These are phyloP conservation scores for Malus sylvestris DNA, from an alignment of 306 rosid genomes.

Conservation along the genomic window DNA sequence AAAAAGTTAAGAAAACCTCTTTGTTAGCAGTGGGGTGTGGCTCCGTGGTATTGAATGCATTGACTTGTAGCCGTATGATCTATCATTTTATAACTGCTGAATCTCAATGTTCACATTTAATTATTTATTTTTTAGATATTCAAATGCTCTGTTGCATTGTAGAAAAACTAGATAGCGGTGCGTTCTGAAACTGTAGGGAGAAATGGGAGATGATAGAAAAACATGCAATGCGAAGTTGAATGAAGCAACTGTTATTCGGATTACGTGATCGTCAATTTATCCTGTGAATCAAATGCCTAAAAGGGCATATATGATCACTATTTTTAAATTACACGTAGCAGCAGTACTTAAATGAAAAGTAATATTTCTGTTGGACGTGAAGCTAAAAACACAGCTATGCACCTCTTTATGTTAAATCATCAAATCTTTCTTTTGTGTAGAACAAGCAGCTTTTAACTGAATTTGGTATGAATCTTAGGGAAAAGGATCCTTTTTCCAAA, in stretches of 20 bases:
- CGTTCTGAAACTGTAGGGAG: no score
- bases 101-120: no score
- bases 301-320: background rate
- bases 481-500: no score
- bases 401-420: conserved; percentile 27
- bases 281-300: background rate
- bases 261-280: conserved; percentile 4
- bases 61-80: no score
- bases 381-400: conserved; percentile 14
- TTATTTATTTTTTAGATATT: no score
- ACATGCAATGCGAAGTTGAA: background rate
- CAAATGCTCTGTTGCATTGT: no score
- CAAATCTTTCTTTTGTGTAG: conserved; percentile 31
- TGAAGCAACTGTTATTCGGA: conserved; percentile 11
- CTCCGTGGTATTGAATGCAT: no score
- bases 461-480: background rate
- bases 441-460: background rate
- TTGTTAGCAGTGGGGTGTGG: no score
- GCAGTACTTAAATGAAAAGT: background rate
- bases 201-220: no score
- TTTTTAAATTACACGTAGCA: background rate
- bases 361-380: background rate
- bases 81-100: no score
- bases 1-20: no score
- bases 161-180: no score